Evolutionary conservation across 352 stramenopile genomes (phyloP), one percentile per base, ranked within the genome.

Genomic region (Globisporangium rhizosaccharum): DNA sequence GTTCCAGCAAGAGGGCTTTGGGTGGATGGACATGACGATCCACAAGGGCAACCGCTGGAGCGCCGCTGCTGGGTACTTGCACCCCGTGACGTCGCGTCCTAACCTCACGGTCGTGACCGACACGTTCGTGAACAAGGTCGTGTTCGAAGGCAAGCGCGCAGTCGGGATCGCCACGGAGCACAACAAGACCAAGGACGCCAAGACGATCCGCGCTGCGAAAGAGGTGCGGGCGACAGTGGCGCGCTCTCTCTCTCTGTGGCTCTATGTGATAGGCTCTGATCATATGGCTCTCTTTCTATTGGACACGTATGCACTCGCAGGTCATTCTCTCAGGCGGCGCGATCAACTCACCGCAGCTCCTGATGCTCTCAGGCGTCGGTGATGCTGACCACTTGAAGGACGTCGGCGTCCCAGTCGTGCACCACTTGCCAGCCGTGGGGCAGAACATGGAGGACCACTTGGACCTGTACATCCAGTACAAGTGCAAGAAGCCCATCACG

Each of bases 361-460:
- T 97, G 18, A 90, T 95, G 79, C 74, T 94, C 42, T 96, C 88
- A 2, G 89, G 89, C 50, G 79, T 97, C 2, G 89, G 89, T 8
- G 65, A 93, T 58, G 75, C 67, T 1, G 63, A 90, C 33, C 75
- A 93, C 62, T 46, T 96, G 30, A 87, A 86, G 47, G 73, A 91
- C 14, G 58, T 94, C 30, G 85, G 70, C 42, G 73, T 96, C 37
- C 76, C 85, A 1, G 60, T 94, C 18, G 75, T 95, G 30, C 76
- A 92, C 33, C 69, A 95, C 61, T 20, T 92, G 45, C 80, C 85
- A 8, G 84, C 84, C 11, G 85, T 96, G 17, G 87, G 87, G 20
- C 71, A 90, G 57, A 94, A 96, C 72, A 86, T 96, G 76, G 85
- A 96, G 59, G 87, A 96, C 60, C 87, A 96, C 60, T 53, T 96